Base-by-base conservation (phyloP, 148 eudicot species). In the Vaccinium darrowii region DNA sequence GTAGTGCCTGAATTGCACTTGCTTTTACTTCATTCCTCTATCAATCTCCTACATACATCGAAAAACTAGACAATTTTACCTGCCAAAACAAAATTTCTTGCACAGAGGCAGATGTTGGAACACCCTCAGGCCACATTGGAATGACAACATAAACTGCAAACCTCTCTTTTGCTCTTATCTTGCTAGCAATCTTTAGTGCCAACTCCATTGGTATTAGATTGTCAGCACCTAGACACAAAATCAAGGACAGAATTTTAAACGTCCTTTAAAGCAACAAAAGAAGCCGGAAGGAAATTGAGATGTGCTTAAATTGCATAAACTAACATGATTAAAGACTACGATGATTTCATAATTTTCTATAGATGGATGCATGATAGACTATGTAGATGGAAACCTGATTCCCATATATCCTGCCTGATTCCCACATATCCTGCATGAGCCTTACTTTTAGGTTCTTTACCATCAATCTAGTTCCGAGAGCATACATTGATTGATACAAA, bases 191-290 rank as follows among this genome's bases (percentile, higher is more conserved):
- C 89, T 92, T 92, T 51, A 92, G 77, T 53, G 93, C 94, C 82
- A 92, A 83, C 87, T 92, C 94, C 92, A 92, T 91, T 36, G 94
- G 94, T 79, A 92, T 92, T 83, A 92, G 88, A 86, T 92, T 90
- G 81, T 92, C 93, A 73, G 94, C 93, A 69, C 94, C 93, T 91
- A 84, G 15, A 27, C 1, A 71, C n/a, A 36, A 30, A 84, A 63
- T 43, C 8, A 56, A 51, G 47, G 53, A 23, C 18, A 19, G 36
- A 72, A 56, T 80, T 67, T 67, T 25, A 73, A 79, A 80, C 50
- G 2, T 15, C 27, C 18, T 47, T 33, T 16, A 10, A 23, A 23
- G 52, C 49, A 76, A n/a, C 65, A 56, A 80, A 30, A 73, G 27
- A 57, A 69, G 21, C 30, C 6, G 39, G 14, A 83, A 74, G 0